phyloP scores from a whole-genome alignment of 768 basidiomycete species.

The Plicaturopsis crispa region DNA sequence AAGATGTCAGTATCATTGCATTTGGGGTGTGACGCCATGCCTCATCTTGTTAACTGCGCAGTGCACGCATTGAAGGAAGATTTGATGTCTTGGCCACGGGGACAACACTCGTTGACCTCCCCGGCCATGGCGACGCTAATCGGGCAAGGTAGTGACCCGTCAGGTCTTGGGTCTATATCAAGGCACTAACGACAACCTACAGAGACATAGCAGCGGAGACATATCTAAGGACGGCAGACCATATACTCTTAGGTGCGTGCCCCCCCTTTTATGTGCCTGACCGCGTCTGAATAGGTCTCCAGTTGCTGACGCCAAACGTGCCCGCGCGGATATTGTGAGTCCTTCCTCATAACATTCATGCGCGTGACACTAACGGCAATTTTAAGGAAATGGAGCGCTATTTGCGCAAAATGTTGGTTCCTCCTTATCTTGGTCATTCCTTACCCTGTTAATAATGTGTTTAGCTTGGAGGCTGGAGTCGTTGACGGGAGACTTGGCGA shows the following conservation, averaged over 20 bases:
- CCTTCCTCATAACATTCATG: background rate
- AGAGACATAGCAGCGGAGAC: constrained; percentile 8
- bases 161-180: too few species aligned
- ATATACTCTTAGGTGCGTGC: constrained; percentile 6
- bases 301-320: background rate
- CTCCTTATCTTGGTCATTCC: background rate
- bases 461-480: constrained; percentile 7
- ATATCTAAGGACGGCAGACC: constrained; percentile 8
- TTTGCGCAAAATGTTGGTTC: background rate
- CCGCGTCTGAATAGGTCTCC: too few species aligned
- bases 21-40: too few species aligned
- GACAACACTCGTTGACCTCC: constrained; percentile 10
- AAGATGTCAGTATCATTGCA: too few species aligned
- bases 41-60: too few species aligned
- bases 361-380: background rate
- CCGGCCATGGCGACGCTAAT: constrained; percentile 9
- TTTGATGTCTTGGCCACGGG: constrained; percentile 11
- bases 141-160: background rate
- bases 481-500: constrained; percentile 8
- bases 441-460: background rate
- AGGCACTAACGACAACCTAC: too few species aligned
- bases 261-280: too few species aligned
- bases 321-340: background rate
- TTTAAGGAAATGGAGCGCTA: background rate
- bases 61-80: too few species aligned